A percentile compares a stretch with the other conserved stretches of the same genome.
Conservation (phyloP, 805 yeast species). For the Candida succiphila region DNA sequence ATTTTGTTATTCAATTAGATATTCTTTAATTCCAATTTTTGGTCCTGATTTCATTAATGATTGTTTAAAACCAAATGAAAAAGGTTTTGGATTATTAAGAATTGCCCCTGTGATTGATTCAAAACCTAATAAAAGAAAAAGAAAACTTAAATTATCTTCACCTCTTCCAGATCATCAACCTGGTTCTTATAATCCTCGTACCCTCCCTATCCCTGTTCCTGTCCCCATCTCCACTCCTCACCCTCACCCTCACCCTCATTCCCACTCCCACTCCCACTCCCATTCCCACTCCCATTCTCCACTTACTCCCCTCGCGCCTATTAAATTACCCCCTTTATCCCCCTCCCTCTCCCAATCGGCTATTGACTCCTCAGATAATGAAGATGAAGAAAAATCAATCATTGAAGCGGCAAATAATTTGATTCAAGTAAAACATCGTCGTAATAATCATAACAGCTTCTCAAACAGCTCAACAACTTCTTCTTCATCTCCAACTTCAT, state of each 20-base stretch:
- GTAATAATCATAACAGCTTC: neutral
- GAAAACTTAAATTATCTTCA: too few relatives aligned
- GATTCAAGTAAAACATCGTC: constrained; percentile 1
- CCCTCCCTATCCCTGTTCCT: neutral
- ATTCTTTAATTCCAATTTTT: constrained; percentile 68
- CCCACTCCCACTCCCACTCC: too few relatives aligned
- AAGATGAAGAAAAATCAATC: neutral
- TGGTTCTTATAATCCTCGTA: too few relatives aligned
- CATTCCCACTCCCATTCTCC: too few relatives aligned
- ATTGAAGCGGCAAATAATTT: constrained; percentile 2
- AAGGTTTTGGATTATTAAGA: constrained; percentile 56
- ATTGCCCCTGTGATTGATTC: constrained; percentile 15
- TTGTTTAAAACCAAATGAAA: constrained; percentile 49
- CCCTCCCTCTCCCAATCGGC: too few relatives aligned
- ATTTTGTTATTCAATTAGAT: constrained; percentile 72
- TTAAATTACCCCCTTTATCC: too few relatives aligned
- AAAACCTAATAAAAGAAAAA: constrained; percentile 9
- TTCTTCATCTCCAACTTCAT: neutral
- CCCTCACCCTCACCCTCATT: too few relatives aligned
- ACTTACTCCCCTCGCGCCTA: too few relatives aligned
- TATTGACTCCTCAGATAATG: too few relatives aligned
- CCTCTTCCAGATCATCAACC: too few relatives aligned
- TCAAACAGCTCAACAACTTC: neutral
- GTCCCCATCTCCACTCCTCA: too few relatives aligned
- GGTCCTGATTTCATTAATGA: constrained; percentile 57